Percentiles rank a stretch among this genome's conserved stretches.
Conservation (phyloP, 2,329 filamentous ascomycete genomes). For the Trichophyton mentagrophytes region DNA sequence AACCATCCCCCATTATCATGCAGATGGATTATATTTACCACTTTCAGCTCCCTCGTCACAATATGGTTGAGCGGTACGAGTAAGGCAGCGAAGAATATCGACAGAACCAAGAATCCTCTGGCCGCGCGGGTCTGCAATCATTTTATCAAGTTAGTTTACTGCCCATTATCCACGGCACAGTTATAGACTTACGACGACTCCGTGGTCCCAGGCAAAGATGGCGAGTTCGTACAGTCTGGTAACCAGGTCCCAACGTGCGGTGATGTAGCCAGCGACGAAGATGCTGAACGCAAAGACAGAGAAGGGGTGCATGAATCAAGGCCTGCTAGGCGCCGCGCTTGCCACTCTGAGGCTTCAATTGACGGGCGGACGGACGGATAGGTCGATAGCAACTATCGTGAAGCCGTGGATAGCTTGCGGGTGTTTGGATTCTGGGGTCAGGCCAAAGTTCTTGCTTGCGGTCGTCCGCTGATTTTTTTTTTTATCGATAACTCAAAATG, state of each 20-base stretch:
- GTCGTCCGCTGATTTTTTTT: no score
- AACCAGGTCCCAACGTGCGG: conserved; percentile 96
- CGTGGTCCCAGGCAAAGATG: conserved; percentile 97
- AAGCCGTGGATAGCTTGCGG: no score
- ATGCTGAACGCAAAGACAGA: conserved; percentile 91
- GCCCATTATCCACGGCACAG: not conserved
- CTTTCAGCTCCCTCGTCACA: conserved; percentile 62
- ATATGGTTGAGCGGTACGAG: conserved; percentile 74
- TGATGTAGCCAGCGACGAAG: conserved; percentile 99
- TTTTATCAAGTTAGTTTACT: not conserved
- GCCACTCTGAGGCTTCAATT: conserved; percentile 12
- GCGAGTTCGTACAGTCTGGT: conserved; percentile 93
- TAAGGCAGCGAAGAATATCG: conserved; percentile 70
- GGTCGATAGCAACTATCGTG: no score
- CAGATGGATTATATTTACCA: conserved; percentile 46
- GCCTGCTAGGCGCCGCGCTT: conserved; percentile 21
- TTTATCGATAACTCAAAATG: no score
- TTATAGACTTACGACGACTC: conserved; percentile 58
- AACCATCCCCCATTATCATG: no score
- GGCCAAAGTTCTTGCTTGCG: no score
- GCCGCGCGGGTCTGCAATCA: conserved; percentile 58
- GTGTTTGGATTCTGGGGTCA: no score
- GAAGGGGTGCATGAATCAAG: conserved; percentile 79
- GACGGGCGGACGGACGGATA: not conserved
- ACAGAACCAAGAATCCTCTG: conserved; percentile 73